Conservation (phyloP, 2,329 filamentous ascomycete genomes). For the Moelleriella libera region DNA sequence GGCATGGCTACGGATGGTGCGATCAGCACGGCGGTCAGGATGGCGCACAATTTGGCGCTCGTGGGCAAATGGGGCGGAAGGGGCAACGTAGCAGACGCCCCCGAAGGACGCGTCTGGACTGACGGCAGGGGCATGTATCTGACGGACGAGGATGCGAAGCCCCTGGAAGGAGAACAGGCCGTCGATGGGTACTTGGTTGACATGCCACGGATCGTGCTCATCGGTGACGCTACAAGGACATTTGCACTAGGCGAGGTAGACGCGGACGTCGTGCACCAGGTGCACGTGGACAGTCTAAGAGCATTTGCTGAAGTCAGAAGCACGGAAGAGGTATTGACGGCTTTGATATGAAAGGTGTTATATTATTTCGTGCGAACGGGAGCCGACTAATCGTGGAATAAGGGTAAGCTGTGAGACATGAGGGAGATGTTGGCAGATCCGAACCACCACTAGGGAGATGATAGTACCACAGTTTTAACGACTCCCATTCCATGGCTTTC, state of each 20-base stretch:
- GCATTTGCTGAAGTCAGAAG: constrained; percentile 5
- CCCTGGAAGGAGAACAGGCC: not conserved
- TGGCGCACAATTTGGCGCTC: constrained; percentile 5
- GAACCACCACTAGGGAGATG: not conserved
- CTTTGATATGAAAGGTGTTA: not conserved
- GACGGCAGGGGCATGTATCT: constrained; percentile 5
- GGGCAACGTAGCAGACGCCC: constrained; percentile 5
- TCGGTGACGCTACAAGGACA: constrained; percentile 5
- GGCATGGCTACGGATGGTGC: constrained; percentile 5
- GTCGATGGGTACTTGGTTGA: constrained; percentile 5
- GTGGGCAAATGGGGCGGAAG: constrained; percentile 6
- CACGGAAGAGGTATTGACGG: constrained; percentile 1
- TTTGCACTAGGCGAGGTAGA: constrained; percentile 5
- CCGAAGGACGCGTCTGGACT: constrained; percentile 1
- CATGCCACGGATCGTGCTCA: constrained; percentile 6
- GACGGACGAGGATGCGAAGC: not conserved
- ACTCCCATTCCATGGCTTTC: not conserved
- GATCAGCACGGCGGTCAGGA: constrained; percentile 6
- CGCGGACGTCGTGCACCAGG: constrained; percentile 4
- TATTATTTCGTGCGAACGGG: too few species aligned
- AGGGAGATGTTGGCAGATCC: too few species aligned
- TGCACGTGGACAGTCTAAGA: constrained; percentile 4
- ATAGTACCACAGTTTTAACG: not conserved
- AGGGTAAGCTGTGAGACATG: too few species aligned
- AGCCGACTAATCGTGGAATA: too few species aligned